Percentiles rank a stretch among this genome's conserved stretches.
Conservation (phyloP, 176 grass and related monocot genomes). For the Canna indica region DNA sequence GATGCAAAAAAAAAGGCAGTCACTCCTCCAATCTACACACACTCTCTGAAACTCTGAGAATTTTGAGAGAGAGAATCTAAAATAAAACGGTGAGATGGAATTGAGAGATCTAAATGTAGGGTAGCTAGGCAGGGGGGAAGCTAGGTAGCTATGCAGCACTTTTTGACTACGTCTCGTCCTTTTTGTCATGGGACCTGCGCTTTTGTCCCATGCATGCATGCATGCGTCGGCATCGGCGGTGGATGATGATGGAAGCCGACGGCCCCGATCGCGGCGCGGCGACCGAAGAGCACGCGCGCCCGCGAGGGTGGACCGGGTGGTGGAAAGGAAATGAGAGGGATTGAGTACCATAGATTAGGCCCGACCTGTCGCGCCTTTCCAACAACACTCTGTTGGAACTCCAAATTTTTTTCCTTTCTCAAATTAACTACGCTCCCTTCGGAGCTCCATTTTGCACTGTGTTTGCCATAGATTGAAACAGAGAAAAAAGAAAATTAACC, state of each 20-base stretch:
- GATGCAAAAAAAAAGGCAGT: not conserved
- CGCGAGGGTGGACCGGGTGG: conserved; percentile 11
- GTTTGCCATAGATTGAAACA: too few relatives aligned
- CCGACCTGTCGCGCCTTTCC: conserved; percentile 6
- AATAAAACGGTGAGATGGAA: too few relatives aligned
- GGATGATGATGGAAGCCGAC: not conserved
- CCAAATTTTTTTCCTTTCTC: not conserved
- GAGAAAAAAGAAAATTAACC: too few relatives aligned
- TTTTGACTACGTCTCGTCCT: conserved; percentile 29
- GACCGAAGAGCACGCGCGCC: conserved; percentile 56
- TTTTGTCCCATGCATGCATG: conserved; percentile 12
- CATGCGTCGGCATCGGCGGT: conserved; percentile 28
- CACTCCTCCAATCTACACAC: too few relatives aligned
- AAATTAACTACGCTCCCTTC: too few relatives aligned
- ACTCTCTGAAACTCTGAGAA: not conserved
- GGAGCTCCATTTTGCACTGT: too few relatives aligned
- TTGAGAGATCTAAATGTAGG: not conserved
- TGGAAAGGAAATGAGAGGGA: not conserved
- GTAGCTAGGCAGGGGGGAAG: not conserved
- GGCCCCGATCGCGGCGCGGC: conserved; percentile 22
- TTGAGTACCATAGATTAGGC: not conserved
- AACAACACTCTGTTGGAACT: conserved; percentile 4
- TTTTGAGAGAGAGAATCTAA: not conserved
- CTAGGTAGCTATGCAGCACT: not conserved
- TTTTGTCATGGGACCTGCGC: conserved; percentile 20